These are phyloP conservation scores for Fusarium haematococcum DNA, from an alignment of 2,329 filamentous ascomycete genomes.

Conservation along the genomic window DNA sequence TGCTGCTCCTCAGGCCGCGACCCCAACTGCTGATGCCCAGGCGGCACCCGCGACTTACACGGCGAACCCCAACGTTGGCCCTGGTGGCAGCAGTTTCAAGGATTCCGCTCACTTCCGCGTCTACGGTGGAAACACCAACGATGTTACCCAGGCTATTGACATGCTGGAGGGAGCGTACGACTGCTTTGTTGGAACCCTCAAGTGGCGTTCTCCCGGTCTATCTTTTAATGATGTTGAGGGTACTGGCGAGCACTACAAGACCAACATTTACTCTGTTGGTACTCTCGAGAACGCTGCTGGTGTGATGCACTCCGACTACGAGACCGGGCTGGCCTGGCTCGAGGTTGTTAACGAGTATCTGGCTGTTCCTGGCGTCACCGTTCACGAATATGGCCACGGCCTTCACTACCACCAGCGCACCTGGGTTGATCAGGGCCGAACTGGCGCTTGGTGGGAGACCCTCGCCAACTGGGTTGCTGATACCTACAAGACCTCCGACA, in stretches of 20 bases:
- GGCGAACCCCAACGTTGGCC: conserved; percentile 48
- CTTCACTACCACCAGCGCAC: conserved; percentile 58
- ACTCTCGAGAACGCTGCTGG: conserved; percentile 54
- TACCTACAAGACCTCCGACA: conserved; percentile 58
- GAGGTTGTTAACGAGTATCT: conserved; percentile 57
- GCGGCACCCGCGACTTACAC: conserved; percentile 39
- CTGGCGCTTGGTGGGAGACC: conserved; percentile 65
- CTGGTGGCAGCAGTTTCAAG: conserved; percentile 47
- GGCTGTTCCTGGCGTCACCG: conserved; percentile 53
- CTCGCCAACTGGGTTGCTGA: conserved; percentile 63
- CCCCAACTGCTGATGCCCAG: conserved; percentile 14
- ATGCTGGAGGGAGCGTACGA: conserved; percentile 60
- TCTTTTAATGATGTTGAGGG: conserved; percentile 50
- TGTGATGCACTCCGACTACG: conserved; percentile 55
- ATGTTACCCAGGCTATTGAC: conserved; percentile 46
- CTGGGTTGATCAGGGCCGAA: conserved; percentile 59
- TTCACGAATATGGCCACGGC: conserved; percentile 63
- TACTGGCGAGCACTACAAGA: conserved; percentile 57
- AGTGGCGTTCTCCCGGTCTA: conserved; percentile 54
- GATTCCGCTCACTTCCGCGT: conserved; percentile 56
- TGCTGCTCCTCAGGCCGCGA: conserved; percentile 31
- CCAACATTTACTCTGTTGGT: conserved; percentile 58
- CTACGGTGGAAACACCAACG: conserved; percentile 43
- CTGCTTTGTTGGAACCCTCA: conserved; percentile 53
- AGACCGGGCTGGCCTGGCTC: conserved; percentile 55